A percentile compares a stretch with the other conserved stretches of the same genome.
phyloP scores from a whole-genome alignment of 768 basidiomycete genomes.

The Suillus placidus region DNA sequence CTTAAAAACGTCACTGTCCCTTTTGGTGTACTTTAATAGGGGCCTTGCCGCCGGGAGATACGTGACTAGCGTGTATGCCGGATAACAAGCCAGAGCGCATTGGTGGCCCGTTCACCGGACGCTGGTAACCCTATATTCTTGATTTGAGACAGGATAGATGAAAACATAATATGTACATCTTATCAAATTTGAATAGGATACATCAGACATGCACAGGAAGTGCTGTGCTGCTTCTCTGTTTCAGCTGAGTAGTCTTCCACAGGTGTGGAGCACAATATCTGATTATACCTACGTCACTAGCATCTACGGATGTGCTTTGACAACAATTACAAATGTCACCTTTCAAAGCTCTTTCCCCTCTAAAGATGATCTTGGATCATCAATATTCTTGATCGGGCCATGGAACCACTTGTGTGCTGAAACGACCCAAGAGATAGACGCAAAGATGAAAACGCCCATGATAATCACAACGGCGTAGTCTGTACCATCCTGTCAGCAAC shows the following conservation, averaged over 20 bases:
- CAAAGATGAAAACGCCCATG: slow-evolving; percentile 65
- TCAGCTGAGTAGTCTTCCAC: no score
- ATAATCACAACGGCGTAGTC: slow-evolving; percentile 74
- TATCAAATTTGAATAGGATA: neutral
- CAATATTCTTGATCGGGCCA: slow-evolving; percentile 60
- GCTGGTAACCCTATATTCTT: neutral
- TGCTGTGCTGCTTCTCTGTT: neutral
- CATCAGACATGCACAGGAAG: neutral
- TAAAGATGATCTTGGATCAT: slow-evolving; percentile 20
- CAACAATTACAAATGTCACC: neutral
- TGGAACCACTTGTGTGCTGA: slow-evolving; percentile 74
- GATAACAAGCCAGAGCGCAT: neutral
- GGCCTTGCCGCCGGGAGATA: neutral
- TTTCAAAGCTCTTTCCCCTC: slow-evolving; percentile 17
- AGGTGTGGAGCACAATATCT: neutral
- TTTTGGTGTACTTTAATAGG: neutral
- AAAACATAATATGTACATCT: no score
- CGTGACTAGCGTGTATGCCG: neutral
- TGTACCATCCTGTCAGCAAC: slow-evolving; percentile 27
- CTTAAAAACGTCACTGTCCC: neutral
- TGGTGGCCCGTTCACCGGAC: neutral
- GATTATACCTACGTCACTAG: neutral
- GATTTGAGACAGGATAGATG: no score
- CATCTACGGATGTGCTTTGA: neutral
- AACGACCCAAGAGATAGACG: slow-evolving; percentile 61